Evolutionary conservation across 176 grass and related monocot species (phyloP), one percentile per base, ranked within the genome.

Genomic region (Oryza australiensis): DNA sequence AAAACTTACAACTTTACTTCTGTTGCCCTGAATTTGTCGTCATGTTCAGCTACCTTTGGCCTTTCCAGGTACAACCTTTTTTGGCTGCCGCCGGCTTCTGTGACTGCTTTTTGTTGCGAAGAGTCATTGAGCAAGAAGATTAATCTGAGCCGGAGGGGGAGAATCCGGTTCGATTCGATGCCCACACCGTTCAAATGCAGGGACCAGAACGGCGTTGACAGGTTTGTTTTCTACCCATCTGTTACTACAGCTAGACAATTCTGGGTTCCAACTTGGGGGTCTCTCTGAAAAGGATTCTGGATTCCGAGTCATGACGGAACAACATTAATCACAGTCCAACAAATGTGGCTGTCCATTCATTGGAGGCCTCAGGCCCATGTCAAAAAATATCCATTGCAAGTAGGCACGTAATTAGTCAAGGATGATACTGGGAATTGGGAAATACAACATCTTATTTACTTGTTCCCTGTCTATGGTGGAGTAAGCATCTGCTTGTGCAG

Each of bases 271-370:
- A 46, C 26, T 29, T 46, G 13, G 26, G 68, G 40, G 69, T 43
- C 23, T 15, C 43, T 77, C 38, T 62, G 16, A 33, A 49, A 73
- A 68, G 53, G 28, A 15, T 66, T 18, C 26, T 16, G 53, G 28
- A 15, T 66, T 18, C 26, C 23, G 3, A 11, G 33, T 64, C 82
- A 29, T 49, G 69, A 46, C 74, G 66, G 51, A 9, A 75, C 35
- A 7, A 43, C 66, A 78, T 85, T 3, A 35, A 46, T 15, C 66
- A 34, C 51, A 28, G 15, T 57, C 22, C 5, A 37, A 38, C 66
- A 79, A 63, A 64, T 72, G 75, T 72, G 66, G 55, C 55, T 64
- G 83, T 72, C 83, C 22, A 72, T 85, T 79, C 55, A 22, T 24
- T 29, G 66, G 55, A 63, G 66, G 48, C 20, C 55, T 60, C n/a